Percentiles rank a stretch among this genome's conserved stretches.
phyloP scores from a whole-genome alignment of 2,329 filamentous ascomycete species.

The Aspergillus luchuensis region DNA sequence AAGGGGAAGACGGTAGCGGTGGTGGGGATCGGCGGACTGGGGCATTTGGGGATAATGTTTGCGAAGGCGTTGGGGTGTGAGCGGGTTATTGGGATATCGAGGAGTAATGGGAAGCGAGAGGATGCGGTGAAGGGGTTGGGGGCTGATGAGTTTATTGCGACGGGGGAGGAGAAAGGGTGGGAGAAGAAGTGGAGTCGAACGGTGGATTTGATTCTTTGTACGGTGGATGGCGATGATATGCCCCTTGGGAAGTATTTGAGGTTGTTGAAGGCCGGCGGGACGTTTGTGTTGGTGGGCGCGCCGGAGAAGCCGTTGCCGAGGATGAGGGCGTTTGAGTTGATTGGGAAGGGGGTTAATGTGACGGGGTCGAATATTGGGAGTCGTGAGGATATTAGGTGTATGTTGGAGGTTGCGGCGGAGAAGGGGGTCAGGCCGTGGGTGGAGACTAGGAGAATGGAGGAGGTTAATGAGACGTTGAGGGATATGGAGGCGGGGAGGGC shows the following conservation, averaged over 20 bases:
- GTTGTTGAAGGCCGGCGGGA: conserved; percentile 61
- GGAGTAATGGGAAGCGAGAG: conserved; percentile 51
- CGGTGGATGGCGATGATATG: conserved; percentile 63
- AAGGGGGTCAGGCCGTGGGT: conserved; percentile 49
- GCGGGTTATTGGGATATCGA: conserved; percentile 59
- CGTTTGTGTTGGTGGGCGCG: conserved; percentile 67
- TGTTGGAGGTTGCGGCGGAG: conserved; percentile 47
- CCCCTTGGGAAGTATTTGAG: conserved; percentile 63
- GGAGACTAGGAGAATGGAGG: conserved; percentile 43
- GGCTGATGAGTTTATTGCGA: conserved; percentile 59
- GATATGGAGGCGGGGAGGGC: conserved; percentile 51
- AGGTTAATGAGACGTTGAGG: conserved; percentile 46
- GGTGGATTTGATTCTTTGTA: conserved; percentile 60
- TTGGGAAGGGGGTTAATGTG: conserved; percentile 58
- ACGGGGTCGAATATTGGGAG: conserved; percentile 52
- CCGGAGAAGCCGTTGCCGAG: conserved; percentile 61
- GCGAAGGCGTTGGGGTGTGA: conserved; percentile 71
- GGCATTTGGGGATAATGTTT: conserved; percentile 72
- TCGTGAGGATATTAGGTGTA: conserved; percentile 45
- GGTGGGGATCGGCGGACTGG: conserved; percentile 71
- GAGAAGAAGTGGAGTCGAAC: conserved; percentile 49
- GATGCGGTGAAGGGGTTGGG: conserved; percentile 57
- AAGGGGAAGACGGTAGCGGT: conserved; percentile 72
- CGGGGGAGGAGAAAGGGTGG: conserved; percentile 60
- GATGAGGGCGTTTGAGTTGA: conserved; percentile 60